phyloP scores from a whole-genome alignment of 495 filamentous ascomycete genomes.

The Poronia punctata region DNA sequence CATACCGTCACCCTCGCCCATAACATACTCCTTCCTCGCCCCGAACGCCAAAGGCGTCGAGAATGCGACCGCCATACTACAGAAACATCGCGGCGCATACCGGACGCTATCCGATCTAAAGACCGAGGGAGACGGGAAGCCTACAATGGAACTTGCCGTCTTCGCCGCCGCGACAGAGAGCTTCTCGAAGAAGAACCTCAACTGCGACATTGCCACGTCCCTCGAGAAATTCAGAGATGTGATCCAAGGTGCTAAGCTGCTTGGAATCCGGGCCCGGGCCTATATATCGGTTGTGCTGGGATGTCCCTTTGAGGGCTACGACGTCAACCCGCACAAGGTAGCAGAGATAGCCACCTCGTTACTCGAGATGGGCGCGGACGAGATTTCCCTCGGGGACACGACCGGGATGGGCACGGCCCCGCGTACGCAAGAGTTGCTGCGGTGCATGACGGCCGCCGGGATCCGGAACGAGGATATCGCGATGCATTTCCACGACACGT shows the following conservation, averaged over 20 bases:
- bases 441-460: conserved; percentile 64
- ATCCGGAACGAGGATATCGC: conserved; percentile 76
- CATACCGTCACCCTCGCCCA: conserved; percentile 54
- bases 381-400: conserved; percentile 90
- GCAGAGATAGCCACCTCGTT: conserved; percentile 75
- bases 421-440: conserved; percentile 61
- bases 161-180: conserved; percentile 89
- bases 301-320: conserved; percentile 88
- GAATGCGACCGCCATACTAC: conserved; percentile 42
- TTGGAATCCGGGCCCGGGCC: conserved; percentile 70
- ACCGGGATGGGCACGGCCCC: conserved; percentile 95
- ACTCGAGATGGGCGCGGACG: conserved; percentile 92
- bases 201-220: conserved; percentile 78
- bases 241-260: conserved; percentile 62
- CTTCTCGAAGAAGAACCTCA: conserved; percentile 88
- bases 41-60: conserved; percentile 77
- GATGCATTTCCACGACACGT: conserved; percentile 96
- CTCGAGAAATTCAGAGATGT: conserved; percentile 70
- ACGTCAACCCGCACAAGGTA: conserved; percentile 70
- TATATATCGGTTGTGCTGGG: conserved; percentile 94
- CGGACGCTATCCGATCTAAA: conserved; percentile 29
- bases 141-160: conserved; percentile 71
- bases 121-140: conserved; percentile 24
- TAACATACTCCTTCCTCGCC: conserved; percentile 89
- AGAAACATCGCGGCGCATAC: conserved; percentile 31